Evolutionary conservation across 2,329 filamentous ascomycete species (phyloP).

Genomic region (Cladosporium sp.): DNA sequence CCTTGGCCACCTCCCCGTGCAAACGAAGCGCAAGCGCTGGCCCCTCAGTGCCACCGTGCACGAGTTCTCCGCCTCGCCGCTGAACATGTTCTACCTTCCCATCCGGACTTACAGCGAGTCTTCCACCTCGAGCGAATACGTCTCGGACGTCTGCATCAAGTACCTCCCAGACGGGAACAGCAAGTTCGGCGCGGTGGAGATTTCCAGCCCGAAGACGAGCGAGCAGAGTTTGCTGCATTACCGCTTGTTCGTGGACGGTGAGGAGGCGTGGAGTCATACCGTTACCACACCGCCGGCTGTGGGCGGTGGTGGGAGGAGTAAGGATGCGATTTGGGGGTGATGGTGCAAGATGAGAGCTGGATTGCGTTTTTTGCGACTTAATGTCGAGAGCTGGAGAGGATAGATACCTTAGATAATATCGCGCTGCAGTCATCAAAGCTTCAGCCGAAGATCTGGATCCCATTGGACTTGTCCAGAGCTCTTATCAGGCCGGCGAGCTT

Average conservation of each 20-base stretch:
- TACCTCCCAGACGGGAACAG: conserved; percentile 81
- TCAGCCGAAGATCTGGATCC: no score
- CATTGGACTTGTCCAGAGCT: no score
- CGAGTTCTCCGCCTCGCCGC: conserved; percentile 86
- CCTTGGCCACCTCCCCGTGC: conserved; percentile 11
- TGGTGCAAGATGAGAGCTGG: background rate
- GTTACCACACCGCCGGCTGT: conserved; percentile 41
- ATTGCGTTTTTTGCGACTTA: no score
- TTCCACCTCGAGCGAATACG: conserved; percentile 54
- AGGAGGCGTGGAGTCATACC: conserved; percentile 66
- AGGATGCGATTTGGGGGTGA: conserved; percentile 44
- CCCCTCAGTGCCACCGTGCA: conserved; percentile 64
- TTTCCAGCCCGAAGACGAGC: conserved; percentile 61
- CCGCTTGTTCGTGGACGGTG: conserved; percentile 75
- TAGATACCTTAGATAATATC: no score
- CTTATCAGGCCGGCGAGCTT: no score
- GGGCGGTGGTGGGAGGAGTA: conserved; percentile 37
- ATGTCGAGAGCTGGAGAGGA: no score
- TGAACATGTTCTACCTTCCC: conserved; percentile 93
- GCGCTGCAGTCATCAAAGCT: no score
- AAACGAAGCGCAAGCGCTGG: conserved; percentile 44
- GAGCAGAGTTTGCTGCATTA: conserved; percentile 75
- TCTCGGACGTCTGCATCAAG: conserved; percentile 75
- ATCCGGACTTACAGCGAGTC: conserved; percentile 73
- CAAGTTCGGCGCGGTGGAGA: conserved; percentile 82